These are phyloP conservation scores for Venturia oleaginea DNA, from an alignment of 2,329 filamentous ascomycete genomes.

Conservation along the genomic window DNA sequence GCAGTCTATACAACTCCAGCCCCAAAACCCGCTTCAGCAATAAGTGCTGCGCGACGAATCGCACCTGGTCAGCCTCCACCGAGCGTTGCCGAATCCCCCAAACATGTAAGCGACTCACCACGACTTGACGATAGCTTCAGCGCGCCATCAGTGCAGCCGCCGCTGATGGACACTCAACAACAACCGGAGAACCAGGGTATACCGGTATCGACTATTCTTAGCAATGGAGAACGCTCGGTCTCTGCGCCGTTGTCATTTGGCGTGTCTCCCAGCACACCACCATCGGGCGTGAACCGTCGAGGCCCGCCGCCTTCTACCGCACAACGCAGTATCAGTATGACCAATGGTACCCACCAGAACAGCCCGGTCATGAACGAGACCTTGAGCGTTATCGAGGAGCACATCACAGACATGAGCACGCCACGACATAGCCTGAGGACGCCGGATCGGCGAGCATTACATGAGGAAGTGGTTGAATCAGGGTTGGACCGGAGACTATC, in stretches of 20 bases:
- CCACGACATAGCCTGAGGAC: constrained; percentile 43
- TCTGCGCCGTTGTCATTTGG: constrained; percentile 8
- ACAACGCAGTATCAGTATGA: constrained; percentile 28
- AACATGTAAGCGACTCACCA: background rate
- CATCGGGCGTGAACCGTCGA: background rate
- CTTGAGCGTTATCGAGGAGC: constrained; percentile 90
- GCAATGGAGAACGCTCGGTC: constrained; percentile 5
- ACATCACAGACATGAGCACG: constrained; percentile 77
- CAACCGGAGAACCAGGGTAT: background rate
- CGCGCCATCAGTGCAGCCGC: constrained; percentile 12
- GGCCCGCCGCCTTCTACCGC: constrained; percentile 13
- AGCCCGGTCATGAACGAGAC: constrained; percentile 89
- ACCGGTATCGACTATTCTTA: background rate
- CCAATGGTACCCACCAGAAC: constrained; percentile 23
- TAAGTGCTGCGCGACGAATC: constrained; percentile 3
- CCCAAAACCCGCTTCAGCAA: constrained; percentile 34
- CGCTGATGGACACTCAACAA: constrained; percentile 1
- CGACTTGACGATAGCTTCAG: constrained; percentile 6
- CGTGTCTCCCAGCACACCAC: constrained; percentile 2
- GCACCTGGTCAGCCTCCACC: background rate
- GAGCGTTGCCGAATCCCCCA: background rate
- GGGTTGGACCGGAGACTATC: constrained; percentile 72
- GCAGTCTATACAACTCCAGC: constrained; percentile 54
- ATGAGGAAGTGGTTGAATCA: constrained; percentile 82
- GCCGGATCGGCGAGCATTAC: constrained; percentile 15